Percentiles rank a stretch among this genome's conserved stretches.
Evolutionary conservation across 1,284 basidiomycete species (phyloP).

Genomic region (Ganoderma sinense): DNA sequence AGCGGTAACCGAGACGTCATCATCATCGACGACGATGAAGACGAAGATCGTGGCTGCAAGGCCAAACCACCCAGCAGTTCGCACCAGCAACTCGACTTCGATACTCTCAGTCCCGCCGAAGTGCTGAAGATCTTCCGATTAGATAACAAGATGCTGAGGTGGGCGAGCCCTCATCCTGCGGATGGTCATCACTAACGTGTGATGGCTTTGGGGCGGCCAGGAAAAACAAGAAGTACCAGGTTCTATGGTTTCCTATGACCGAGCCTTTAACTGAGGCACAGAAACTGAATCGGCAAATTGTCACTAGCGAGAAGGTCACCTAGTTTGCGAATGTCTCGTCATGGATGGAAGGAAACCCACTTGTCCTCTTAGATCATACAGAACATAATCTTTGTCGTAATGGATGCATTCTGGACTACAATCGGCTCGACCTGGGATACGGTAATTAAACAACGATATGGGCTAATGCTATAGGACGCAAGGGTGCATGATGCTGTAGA

Average conservation of each 20-base stretch:
- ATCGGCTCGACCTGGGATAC: not conserved
- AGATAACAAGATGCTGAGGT: constrained; percentile 55
- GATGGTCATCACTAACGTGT: not conserved
- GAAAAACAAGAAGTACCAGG: constrained; percentile 66
- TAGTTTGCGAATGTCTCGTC: not conserved
- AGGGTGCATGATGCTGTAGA: not conserved
- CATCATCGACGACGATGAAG: constrained; percentile 44
- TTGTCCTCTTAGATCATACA: not conserved
- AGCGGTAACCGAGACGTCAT: constrained; percentile 44
- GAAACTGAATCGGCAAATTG: constrained; percentile 54
- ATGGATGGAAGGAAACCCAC: not conserved
- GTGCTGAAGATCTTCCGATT: constrained; percentile 60
- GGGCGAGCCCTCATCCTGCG: constrained; percentile 38
- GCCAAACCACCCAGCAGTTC: constrained; percentile 8
- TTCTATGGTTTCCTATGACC: constrained; percentile 74
- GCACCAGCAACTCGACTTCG: constrained; percentile 11
- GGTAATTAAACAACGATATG: not conserved
- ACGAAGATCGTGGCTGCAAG: constrained; percentile 25
- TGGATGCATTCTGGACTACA: not conserved
- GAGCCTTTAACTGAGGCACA: constrained; percentile 61
- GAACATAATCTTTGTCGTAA: not conserved
- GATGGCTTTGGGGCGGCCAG: constrained; percentile 37
- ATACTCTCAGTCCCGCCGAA: constrained; percentile 40
- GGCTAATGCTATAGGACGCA: not conserved
- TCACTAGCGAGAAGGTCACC: constrained; percentile 52